Evolutionary conservation across 768 basidiomycete genomes (phyloP), one percentile per base, ranked within the genome.

Genomic region (Mycena vulgaris): DNA sequence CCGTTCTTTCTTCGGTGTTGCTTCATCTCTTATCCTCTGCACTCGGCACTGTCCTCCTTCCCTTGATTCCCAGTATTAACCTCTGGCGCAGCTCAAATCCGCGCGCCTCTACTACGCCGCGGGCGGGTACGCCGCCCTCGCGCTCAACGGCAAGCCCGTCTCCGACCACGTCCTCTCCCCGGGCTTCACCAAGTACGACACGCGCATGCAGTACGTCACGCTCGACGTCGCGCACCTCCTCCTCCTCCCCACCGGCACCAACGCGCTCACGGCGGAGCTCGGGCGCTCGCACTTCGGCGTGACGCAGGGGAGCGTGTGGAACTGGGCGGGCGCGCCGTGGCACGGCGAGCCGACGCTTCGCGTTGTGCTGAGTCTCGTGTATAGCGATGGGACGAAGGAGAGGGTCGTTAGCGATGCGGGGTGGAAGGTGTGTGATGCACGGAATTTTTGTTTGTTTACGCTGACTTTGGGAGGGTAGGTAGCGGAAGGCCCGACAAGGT

Each of bases 111-210:
- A 77, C 64, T 80, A 80, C 60, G 69, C 75, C 9, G 77, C 76
- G 3, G 79, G 79, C 37, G 79, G 79, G 10, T 80, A 80, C 60
- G 77, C 78, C 19, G 70, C 74, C 31, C 76, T 80, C 61, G 69
- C 73, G 14, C 72, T 80, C 48, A 80, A 80, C 62, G 78, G 79
- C 52, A 49, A 39, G 27, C 75, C 75, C 27, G 77, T 75, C 19
- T 78, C 77, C 11, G 76, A 80, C 58, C 76, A 72, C 60, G 77
- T 80, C 19, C 68, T 80, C 2, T 75, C 69, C 8, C 79, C 78
- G 9, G 79, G 79, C 0, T 80, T 80, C 68, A 80, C 79, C 33
- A 80, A 78, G 47, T 80, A 77, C 67, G 78, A 78, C 56, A 74
- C 66, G 19, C 63, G 77, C 37, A 63, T 76, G 49, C 78, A 78